These are phyloP conservation scores for Xylaria palmicola DNA, from an alignment of 495 filamentous ascomycete genomes.

Conservation along the genomic window DNA sequence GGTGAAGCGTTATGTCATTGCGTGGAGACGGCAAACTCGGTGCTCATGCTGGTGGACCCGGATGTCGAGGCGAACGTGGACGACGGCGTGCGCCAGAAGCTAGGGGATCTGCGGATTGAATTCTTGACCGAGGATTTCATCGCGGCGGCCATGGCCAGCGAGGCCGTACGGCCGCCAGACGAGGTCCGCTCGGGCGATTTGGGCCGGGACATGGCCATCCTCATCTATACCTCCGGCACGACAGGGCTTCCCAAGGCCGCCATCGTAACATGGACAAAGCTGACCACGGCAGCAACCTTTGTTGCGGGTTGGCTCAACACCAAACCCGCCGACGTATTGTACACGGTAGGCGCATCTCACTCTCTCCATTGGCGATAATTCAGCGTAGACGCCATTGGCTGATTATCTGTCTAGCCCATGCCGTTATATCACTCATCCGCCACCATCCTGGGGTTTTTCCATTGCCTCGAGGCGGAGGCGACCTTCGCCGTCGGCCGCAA, in stretches of 20 bases:
- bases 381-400: constrained; percentile 1
- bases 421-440: constrained; percentile 92
- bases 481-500: constrained; percentile 74
- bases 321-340: constrained; percentile 65
- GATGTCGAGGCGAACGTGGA: constrained; percentile 55
- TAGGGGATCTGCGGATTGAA: constrained; percentile 55
- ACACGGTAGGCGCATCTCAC: constrained; percentile 59
- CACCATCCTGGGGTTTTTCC: constrained; percentile 64
- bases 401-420: constrained; percentile 63
- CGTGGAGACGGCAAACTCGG: constrained; percentile 65
- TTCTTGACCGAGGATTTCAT: constrained; percentile 65
- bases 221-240: constrained; percentile 87
- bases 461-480: constrained; percentile 56
- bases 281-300: constrained; percentile 53
- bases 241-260: constrained; percentile 92
- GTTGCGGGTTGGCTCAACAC: constrained; percentile 57
- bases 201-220: constrained; percentile 60
- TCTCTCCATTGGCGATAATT: background rate
- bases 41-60: constrained; percentile 73
- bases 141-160: constrained; percentile 54
- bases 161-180: constrained; percentile 64
- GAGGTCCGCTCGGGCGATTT: constrained; percentile 51
- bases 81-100: constrained; percentile 42
- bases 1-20: constrained; percentile 78
- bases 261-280: constrained; percentile 77